A percentile compares a stretch with the other conserved stretches of the same genome.
These are phyloP conservation scores for Magnusiomyces tetraspermus DNA, from an alignment of 1,139 yeast species.

Conservation along the genomic window DNA sequence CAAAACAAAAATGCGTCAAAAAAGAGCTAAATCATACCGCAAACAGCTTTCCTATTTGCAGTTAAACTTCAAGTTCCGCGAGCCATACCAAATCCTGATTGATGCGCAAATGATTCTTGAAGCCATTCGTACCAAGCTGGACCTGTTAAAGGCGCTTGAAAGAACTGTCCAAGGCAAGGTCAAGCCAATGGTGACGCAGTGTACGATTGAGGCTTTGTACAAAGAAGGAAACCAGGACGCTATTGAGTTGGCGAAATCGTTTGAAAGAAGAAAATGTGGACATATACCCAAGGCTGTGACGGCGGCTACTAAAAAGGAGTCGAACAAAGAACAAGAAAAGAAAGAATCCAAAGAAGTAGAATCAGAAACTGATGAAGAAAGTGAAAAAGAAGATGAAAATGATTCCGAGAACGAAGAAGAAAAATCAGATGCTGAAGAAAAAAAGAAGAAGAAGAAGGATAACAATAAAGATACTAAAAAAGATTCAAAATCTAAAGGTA, in stretches of 20 bases:
- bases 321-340: constrained; percentile 9
- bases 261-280: constrained; percentile 70
- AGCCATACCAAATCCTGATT: constrained; percentile 80
- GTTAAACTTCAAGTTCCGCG: constrained; percentile 83
- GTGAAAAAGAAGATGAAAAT: constrained; percentile 12
- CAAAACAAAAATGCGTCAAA: constrained; percentile 65
- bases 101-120: constrained; percentile 70
- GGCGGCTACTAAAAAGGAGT: constrained; percentile 6
- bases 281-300: constrained; percentile 29
- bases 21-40: constrained; percentile 87
- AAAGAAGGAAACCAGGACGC: constrained; percentile 60
- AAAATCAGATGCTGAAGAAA: constrained; percentile 9
- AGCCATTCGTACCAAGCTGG: constrained; percentile 58
- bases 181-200: constrained; percentile 87
- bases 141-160: constrained; percentile 64
- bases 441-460: constrained; percentile 9
- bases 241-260: constrained; percentile 66
- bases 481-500: neutral
- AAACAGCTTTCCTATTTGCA: constrained; percentile 81
- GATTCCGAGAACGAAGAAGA: constrained; percentile 1
- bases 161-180: constrained; percentile 78
- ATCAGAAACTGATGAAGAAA: constrained; percentile 4
- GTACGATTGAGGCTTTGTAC: constrained; percentile 83
- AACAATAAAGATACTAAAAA: neutral
- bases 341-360: constrained; percentile 9